Percentiles rank a stretch among this genome's conserved stretches.
Evolutionary conservation across 352 stramenopile genomes (phyloP).

Genomic region (Bremia lactucae): DNA sequence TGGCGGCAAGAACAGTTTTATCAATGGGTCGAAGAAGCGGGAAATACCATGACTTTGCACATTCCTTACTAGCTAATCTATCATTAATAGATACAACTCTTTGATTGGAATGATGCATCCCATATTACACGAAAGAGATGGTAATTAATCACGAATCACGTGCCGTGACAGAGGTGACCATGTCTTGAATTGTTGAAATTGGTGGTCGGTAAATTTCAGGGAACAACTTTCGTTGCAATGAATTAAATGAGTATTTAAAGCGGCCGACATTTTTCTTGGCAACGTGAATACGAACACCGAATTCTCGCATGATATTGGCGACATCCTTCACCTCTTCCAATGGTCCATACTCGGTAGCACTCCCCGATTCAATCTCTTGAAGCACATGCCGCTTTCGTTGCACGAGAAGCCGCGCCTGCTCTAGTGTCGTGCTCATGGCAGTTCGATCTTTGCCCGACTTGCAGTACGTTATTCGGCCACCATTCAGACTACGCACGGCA

Average conservation of each 20-base stretch:
- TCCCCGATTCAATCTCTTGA: slow-evolving; percentile 53
- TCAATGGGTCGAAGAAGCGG: slow-evolving; percentile 1
- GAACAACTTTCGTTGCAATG: slow-evolving; percentile 92
- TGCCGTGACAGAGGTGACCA: slow-evolving; percentile 85
- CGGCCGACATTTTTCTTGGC: slow-evolving; percentile 95
- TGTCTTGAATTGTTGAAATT: slow-evolving; percentile 85
- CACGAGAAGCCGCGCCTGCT: slow-evolving; percentile 86
- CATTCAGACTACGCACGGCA: slow-evolving; percentile 85
- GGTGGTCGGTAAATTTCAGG: slow-evolving; percentile 87
- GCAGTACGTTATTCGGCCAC: slow-evolving; percentile 91
- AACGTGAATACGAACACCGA: slow-evolving; percentile 91
- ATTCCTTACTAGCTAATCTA: background rate
- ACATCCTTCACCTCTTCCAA: slow-evolving; percentile 71
- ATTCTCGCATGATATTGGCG: slow-evolving; percentile 84
- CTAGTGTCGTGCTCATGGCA: slow-evolving; percentile 94
- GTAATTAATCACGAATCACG: slow-evolving; percentile 53
- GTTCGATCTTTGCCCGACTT: slow-evolving; percentile 98
- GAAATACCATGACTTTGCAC: too few species aligned
- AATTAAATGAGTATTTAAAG: slow-evolving; percentile 96
- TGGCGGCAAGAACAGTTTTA: slow-evolving; percentile 13
- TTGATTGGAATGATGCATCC: slow-evolving; percentile 24
- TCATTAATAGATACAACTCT: slow-evolving; percentile 21
- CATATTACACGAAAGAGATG: slow-evolving; percentile 3
- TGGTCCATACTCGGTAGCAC: slow-evolving; percentile 31
- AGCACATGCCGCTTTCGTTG: slow-evolving; percentile 64